Base-by-base conservation (phyloP, 1,284 basidiomycete species). In the Fomitopsis betulina region DNA sequence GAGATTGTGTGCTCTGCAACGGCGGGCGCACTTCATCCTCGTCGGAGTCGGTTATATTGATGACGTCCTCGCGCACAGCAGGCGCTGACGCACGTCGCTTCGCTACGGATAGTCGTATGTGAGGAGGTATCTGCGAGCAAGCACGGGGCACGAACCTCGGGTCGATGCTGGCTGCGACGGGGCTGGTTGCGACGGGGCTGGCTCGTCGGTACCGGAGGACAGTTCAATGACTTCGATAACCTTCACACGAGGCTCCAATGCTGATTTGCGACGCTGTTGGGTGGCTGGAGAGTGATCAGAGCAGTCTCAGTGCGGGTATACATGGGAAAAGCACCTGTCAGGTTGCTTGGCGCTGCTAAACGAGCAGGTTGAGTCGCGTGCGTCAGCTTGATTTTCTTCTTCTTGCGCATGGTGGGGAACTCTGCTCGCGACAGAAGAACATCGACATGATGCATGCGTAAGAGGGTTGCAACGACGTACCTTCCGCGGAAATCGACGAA, bases 341-440 rank as follows among this genome's bases (percentile, higher is more conserved):
- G 23, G 13, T 12, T 8, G n/a, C 23, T 47, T 6, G 13, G 17
- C 19, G 17, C 30, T 12, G 15, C 35, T 43, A 49, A 13, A 9
- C 35, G 21, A 9, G 25, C 43, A 4, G 21, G 21, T 38, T 37
- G 15, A 6, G 25, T 21, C 8, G 9, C 35, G 23, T 49, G 33
- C 33, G 23, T 32, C 32, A 56, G 23, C 55, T 56, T 56, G n/a
- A 37, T 39, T 30, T 56, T 56, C 49, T 56, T 56, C 23, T 52
- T 56, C 35, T 56, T 56, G 37, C 38, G 43, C n/a, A 13, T 37
- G 21, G 5, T 15, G 10, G 54, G 42, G 33, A 56, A n/a, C 42
- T 35, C 54, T 49, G 15, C 21, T 33, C 33, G 37, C 27, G 17
- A 32, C 21, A 23, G 23, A 35, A 19, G 5, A 5, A n/a, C 23